Evolutionary conservation across 1,284 basidiomycete species (phyloP).

Genomic region (Cutaneotrichosporon arboriforme): DNA sequence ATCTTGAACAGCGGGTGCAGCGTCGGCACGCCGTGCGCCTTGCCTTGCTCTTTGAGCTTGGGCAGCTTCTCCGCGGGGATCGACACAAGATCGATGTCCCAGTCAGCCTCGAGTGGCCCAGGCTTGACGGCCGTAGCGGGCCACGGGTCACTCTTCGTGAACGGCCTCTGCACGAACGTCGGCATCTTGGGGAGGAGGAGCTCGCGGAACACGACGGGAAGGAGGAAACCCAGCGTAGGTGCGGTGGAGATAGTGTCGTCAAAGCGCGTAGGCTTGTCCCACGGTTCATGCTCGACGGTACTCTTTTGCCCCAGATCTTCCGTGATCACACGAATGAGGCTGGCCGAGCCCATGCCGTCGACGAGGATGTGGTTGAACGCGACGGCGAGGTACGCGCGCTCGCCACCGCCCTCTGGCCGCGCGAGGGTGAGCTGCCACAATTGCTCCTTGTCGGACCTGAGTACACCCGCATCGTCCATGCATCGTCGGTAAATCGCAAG

Average conservation of each 20-base stretch:
- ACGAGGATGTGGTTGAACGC: constrained; percentile 7
- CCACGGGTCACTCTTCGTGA: constrained; percentile 24
- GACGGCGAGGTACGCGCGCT: constrained; percentile 27
- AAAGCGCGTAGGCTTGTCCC: constrained; percentile 5
- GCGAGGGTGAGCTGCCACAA: constrained; percentile 10
- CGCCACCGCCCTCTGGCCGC: background rate
- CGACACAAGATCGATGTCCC: constrained; percentile 16
- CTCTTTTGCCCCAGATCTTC: background rate
- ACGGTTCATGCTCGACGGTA: background rate
- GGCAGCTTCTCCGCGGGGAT: constrained; percentile 14
- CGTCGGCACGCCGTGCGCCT: constrained; percentile 24
- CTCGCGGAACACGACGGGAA: constrained; percentile 28
- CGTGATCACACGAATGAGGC: constrained; percentile 3
- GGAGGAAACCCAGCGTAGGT: constrained; percentile 19
- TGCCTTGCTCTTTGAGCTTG: constrained; percentile 20
- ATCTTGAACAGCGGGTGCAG: constrained; percentile 35
- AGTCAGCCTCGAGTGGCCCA: background rate
- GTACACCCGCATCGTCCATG: background rate
- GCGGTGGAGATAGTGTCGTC: constrained; percentile 29
- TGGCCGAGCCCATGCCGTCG: constrained; percentile 8
- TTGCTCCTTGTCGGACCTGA: background rate
- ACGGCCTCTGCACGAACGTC: constrained; percentile 21
- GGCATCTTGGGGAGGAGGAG: constrained; percentile 35
- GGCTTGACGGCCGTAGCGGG: constrained; percentile 15
- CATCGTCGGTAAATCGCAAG: background rate